Base-by-base conservation (phyloP, 306 rosid genomes). In the Macrotyloma uniflorum region DNA sequence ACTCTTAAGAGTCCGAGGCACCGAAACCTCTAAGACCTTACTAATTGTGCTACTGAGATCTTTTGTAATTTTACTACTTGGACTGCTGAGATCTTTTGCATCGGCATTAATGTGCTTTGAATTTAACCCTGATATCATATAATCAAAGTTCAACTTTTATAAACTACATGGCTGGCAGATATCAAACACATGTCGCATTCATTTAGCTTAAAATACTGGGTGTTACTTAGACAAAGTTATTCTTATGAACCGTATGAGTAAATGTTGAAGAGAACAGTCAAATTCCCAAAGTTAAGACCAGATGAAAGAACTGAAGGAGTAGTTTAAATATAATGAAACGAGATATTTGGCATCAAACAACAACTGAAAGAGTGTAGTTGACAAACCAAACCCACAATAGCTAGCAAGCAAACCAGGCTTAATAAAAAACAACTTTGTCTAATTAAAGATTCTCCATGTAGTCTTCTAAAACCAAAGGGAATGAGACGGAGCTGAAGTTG, bases 51-150 rank as follows among this genome's bases (percentile, higher is more conserved):
- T 76, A 64, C 77, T 54, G 61, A 42, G 53, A 49, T 87, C 85
- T 53, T 67, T 74, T 15, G 49, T 70, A 33, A 20, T 32, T 55
- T 78, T 33, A 16, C 43, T 32, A 33, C 53, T 32, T 79, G 77
- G n/a, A 50, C 35, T 77, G 46, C 74, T 46, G 36, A 50, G 28
- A 76, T 81, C 81, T 57, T 74, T 82, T 32, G 71, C 73, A 23
- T 83, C 59, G 4, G 16, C 53, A 64, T 70, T 76, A 67, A 49
- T 87, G 61, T 54, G 14, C 76, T 88, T 84, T 36, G 88, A 86
- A 83, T 58, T 83, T 63, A 74, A 33, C 79, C 83, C 94, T 90
- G 85, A 68, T 59, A 66, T 62, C 18, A 51, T 40, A 71, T 71
- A 63, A 66, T 32, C 3, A 18, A 68, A 58, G 62, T 24, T 9